These are phyloP conservation scores for Penicillium roqueforti DNA, from an alignment of 495 filamentous ascomycete species.

Conservation along the genomic window DNA sequence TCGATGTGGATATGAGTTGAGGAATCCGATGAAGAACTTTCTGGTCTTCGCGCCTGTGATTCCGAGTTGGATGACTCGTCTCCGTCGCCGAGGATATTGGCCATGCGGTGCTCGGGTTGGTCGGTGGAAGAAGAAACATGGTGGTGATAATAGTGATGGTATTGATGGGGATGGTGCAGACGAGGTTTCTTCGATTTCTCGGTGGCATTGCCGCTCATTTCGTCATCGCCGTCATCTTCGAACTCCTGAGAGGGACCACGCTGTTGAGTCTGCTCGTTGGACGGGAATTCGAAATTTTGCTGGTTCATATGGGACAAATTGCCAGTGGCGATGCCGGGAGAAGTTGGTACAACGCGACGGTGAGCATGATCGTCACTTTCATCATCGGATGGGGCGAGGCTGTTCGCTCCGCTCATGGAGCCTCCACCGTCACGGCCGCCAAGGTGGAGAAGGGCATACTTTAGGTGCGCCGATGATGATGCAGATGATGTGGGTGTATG, in stretches of 20 bases:
- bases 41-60: constrained; percentile 5
- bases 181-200: constrained; percentile 24
- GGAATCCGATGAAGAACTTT: not conserved
- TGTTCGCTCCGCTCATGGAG: constrained; percentile 41
- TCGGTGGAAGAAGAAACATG: constrained; percentile 8
- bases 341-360: constrained; percentile 2
- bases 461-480: constrained; percentile 21
- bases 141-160: constrained; percentile 17
- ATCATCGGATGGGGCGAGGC: constrained; percentile 39
- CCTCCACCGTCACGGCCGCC: constrained; percentile 45
- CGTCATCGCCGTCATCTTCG: constrained; percentile 50
- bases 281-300: constrained; percentile 5
- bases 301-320: constrained; percentile 2
- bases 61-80: constrained; percentile 24
- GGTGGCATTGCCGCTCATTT: constrained; percentile 36
- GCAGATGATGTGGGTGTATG: constrained; percentile 22
- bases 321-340: not conserved
- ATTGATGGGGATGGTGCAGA: constrained; percentile 25
- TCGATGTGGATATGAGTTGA: constrained; percentile 9
- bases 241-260: constrained; percentile 33
- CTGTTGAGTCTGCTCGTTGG: constrained; percentile 11
- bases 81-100: constrained; percentile 40
- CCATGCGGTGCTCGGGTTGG: constrained; percentile 37
- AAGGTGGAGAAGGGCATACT: constrained; percentile 35
- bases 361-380: constrained; percentile 27